Base-by-base conservation (phyloP, 345 rosid genomes). In the Eucalyptus marginata region DNA sequence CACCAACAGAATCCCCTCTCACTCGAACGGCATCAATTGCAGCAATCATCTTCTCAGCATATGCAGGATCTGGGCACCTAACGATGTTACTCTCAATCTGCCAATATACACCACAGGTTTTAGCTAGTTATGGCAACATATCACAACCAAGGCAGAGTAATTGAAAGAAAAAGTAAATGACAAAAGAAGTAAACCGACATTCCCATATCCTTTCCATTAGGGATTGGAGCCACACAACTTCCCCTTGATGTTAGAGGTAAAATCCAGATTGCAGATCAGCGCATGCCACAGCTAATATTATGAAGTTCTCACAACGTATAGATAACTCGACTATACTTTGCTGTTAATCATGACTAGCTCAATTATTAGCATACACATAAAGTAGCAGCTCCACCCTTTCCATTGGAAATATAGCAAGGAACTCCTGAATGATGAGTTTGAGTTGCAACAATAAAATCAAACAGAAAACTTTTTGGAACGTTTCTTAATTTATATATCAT, bases 41-140 rank as follows among this genome's bases (percentile, higher is more conserved):
- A 49, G 96, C 97, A 89, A 98, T 98, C 99, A 98, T 95, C 95
- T 98, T 97, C 92, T 98, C 96, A 3, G 99, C 99, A 92, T 95
- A 97, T 91, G 93, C 99, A 86, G 99, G 98, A 94, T 98, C 91
- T 87, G 99, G 99, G 92, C 99, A 98, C 90, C 99, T 96, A 47
- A 94, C 98, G 29, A 98, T 98, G 90, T 98, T 98, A 91, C 95
- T 95, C 92, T 98, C 99, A 88, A 98, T 93, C 99, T 98, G 94
- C 64, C 76, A 93, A 92, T 46, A 88, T 20, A 13, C 81, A 76
- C 10, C 18, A 56, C 22, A 86, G 59, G 25, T 51, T 86, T 50
- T 56, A 50, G 64, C 87, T 17, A 33, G 64, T 31, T 86, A 33
- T 76, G 59, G 24, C 64, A 86, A 20, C 43, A 51, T n/a, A 49